Percentiles rank a stretch among this genome's conserved stretches.
phyloP scores from a whole-genome alignment of 805 yeast species.

The Monosporozyma servazzii region DNA sequence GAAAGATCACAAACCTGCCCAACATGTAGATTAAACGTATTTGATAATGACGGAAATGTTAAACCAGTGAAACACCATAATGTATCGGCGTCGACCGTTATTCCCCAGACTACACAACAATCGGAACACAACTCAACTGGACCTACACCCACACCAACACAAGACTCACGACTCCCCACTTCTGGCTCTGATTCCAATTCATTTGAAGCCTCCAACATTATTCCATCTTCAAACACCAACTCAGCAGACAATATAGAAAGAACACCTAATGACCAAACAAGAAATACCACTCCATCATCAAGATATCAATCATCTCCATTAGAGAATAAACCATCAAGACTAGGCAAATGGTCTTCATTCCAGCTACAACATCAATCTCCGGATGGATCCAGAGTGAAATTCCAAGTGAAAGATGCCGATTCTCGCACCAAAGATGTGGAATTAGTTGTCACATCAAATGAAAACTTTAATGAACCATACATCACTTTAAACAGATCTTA shows the following conservation, averaged over 20 bases:
- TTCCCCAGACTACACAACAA: background rate
- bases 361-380: background rate
- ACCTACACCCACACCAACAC: slow-evolving; percentile 2
- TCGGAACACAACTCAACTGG: background rate
- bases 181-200: background rate
- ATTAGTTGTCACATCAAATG: background rate
- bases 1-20: slow-evolving; percentile 92
- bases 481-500: background rate
- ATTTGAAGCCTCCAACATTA: background rate
- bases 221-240: background rate
- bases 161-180: background rate
- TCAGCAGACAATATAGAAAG: background rate
- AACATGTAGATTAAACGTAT: slow-evolving; percentile 69
- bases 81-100: background rate
- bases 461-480: background rate
- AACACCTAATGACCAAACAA: background rate
- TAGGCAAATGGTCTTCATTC: slow-evolving; percentile 1
- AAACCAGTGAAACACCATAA: slow-evolving; percentile 1
- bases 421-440: background rate
- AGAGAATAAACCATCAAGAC: background rate
- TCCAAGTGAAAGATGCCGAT: background rate
- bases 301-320: background rate
- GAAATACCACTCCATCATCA: background rate
- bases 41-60: slow-evolving; percentile 22
- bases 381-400: background rate